Conservation (phyloP, 805 yeast genomes). For the Saturnispora kantuleensis region DNA sequence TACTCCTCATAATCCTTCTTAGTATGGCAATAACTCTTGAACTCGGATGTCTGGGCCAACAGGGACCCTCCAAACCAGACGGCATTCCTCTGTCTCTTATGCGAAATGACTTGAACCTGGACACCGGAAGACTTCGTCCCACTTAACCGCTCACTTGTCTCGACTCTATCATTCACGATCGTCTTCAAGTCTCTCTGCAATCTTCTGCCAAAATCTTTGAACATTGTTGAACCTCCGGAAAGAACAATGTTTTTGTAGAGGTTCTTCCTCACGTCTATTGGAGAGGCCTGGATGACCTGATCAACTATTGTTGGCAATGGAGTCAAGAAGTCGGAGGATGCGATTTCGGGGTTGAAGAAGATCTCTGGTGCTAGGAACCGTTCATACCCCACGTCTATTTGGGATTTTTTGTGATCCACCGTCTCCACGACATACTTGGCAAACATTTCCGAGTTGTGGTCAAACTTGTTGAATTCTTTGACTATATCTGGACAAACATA, state of each 20-base stretch:
- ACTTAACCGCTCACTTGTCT: constrained; percentile 65
- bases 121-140: constrained; percentile 84
- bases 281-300: constrained; percentile 87
- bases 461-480: constrained; percentile 89
- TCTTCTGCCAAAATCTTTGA: constrained; percentile 95
- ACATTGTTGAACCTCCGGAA: constrained; percentile 98
- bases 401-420: constrained; percentile 51
- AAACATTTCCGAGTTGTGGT: constrained; percentile 86
- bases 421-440: constrained; percentile 87
- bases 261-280: constrained; percentile 96
- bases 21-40: constrained; percentile 92
- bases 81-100: constrained; percentile 95
- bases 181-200: constrained; percentile 87
- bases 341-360: constrained; percentile 96
- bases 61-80: constrained; percentile 99
- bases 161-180: constrained; percentile 82
- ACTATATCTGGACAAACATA: constrained; percentile 97
- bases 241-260: constrained; percentile 90
- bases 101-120: constrained; percentile 92
- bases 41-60: constrained; percentile 94
- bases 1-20: constrained; percentile 95
- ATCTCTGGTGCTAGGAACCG: constrained; percentile 98
- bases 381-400: constrained; percentile 94
- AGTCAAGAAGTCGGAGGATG: constrained; percentile 87
- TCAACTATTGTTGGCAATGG: constrained; percentile 97